These are phyloP conservation scores for Ormosia emarginata DNA, from an alignment of 306 rosid genomes.

Conservation along the genomic window DNA sequence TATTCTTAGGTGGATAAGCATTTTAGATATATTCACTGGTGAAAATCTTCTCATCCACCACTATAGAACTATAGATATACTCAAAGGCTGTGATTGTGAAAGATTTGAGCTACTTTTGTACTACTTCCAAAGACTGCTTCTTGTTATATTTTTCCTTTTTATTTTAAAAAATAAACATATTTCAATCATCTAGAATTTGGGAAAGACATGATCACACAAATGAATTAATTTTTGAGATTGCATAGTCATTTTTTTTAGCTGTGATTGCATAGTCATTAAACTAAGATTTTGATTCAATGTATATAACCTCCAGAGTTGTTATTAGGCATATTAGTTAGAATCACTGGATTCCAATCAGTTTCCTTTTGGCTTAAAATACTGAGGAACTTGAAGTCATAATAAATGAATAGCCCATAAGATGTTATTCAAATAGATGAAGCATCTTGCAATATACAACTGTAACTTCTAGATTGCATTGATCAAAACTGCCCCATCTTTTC, in stretches of 20 bases:
- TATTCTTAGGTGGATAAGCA: too few relatives aligned
- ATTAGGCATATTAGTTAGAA: neutral
- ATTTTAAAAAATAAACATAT: neutral
- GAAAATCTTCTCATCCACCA: too few relatives aligned
- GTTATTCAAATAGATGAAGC: neutral
- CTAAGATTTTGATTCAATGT: neutral
- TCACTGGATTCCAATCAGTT: neutral
- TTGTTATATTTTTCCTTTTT: neutral
- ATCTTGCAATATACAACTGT: neutral
- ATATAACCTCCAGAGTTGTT: too few relatives aligned
- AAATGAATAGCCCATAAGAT: neutral
- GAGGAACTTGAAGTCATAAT: neutral
- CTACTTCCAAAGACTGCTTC: neutral
- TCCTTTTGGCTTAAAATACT: neutral
- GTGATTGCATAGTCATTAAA: neutral
- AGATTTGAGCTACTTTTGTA: neutral
- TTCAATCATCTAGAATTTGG: neutral
- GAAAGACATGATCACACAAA: neutral
- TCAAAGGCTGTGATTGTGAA: neutral
- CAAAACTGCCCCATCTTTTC: constrained; percentile 21
- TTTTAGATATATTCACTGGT: too few relatives aligned
- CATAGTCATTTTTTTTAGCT: too few relatives aligned
- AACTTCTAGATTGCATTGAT: constrained; percentile 1
- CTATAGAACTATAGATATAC: too few relatives aligned
- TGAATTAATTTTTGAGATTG: neutral